These are phyloP conservation scores for Avicennia marina DNA, from an alignment of 257 asterid species.

Conservation along the genomic window DNA sequence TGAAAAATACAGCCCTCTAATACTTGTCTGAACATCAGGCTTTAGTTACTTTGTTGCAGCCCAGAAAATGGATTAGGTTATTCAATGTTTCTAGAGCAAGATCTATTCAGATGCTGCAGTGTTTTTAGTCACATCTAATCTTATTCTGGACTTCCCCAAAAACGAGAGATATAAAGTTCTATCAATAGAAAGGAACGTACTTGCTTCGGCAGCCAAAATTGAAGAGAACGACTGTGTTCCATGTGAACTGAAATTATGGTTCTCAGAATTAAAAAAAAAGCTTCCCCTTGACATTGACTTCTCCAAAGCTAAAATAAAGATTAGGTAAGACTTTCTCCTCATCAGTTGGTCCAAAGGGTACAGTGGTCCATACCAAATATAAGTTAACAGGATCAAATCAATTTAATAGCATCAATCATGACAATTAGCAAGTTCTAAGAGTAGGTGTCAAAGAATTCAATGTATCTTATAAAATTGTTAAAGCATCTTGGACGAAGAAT, in stretches of 20 bases:
- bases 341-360: background rate
- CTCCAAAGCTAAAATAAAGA: background rate
- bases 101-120: background rate
- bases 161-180: background rate
- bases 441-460: background rate
- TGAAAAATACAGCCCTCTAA: background rate
- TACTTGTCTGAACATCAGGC: background rate
- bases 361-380: background rate
- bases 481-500: background rate
- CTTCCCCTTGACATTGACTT: constrained; percentile 1
- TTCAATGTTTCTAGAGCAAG: background rate
- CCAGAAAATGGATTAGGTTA: background rate
- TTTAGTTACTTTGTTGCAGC: background rate
- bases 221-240: background rate
- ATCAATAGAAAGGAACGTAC: background rate
- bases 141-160: constrained; percentile 2
- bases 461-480: background rate
- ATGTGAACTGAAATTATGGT: constrained; percentile 3
- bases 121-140: background rate
- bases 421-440: background rate
- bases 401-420: background rate
- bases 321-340: constrained; percentile 2
- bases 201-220: constrained; percentile 16
- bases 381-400: background rate
- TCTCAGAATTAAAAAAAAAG: too few relatives aligned